These are phyloP conservation scores for Nitzschia inconspicua DNA, from an alignment of 108 stramenopile genomes.

Conservation along the genomic window DNA sequence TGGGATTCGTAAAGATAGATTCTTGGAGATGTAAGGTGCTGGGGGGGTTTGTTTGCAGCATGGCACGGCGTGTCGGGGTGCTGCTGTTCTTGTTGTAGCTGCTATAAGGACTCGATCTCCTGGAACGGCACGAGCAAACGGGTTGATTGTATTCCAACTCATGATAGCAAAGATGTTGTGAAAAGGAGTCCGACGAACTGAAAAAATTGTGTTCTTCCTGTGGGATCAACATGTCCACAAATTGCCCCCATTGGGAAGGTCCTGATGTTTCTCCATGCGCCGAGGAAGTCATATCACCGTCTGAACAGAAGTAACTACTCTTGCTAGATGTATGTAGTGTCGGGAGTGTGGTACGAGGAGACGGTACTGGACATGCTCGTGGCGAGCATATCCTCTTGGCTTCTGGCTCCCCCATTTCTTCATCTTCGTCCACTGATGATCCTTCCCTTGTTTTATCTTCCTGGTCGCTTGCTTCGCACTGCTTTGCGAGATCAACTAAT, in stretches of 20 bases:
- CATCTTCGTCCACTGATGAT: no score
- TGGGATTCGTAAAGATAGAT: no score
- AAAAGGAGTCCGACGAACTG: background rate
- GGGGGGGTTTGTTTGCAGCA: background rate
- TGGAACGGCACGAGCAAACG: background rate
- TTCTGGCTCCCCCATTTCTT: background rate
- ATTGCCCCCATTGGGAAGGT: slow-evolving; percentile 27
- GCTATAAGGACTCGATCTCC: background rate
- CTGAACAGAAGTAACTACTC: background rate
- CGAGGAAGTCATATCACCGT: background rate
- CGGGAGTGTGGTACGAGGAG: background rate
- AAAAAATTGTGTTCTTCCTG: background rate
- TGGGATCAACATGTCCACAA: slow-evolving; percentile 20
- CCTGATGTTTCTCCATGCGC: background rate
- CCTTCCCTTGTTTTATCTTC: no score
- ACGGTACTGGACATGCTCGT: background rate
- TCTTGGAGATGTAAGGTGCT: no score
- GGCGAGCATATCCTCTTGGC: background rate
- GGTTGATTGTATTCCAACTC: background rate
- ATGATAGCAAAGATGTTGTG: background rate
- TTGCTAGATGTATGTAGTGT: background rate
- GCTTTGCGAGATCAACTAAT: slow-evolving; percentile 10
- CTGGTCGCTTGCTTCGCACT: no score
- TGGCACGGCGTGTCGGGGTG: background rate
- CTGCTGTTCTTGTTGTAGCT: background rate